Conservation (phyloP, 208 protist genomes). For the Leishmania arabica region DNA sequence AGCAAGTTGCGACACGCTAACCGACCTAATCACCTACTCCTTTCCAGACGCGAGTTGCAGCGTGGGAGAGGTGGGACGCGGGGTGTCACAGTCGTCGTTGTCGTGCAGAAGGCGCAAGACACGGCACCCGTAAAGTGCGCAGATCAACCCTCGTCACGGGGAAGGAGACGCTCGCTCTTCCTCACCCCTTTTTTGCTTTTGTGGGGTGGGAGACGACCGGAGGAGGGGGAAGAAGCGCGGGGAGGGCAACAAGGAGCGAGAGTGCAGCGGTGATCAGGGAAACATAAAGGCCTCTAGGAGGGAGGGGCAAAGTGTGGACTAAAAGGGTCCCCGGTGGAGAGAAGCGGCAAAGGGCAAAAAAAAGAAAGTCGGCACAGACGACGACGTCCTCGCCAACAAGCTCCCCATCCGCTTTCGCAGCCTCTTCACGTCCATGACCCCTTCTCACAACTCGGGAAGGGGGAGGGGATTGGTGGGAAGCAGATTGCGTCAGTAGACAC, state of each 20-base stretch:
- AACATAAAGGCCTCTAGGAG: background rate
- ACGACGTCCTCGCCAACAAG: background rate
- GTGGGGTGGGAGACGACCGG: background rate
- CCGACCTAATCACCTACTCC: background rate
- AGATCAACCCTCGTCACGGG: background rate
- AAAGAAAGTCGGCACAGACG: background rate
- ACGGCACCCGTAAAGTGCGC: background rate
- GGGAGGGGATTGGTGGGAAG: background rate
- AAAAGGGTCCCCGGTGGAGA: background rate
- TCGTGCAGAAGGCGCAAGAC: background rate
- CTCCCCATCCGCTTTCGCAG: background rate
- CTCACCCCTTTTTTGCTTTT: background rate
- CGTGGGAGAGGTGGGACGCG: too few relatives aligned
- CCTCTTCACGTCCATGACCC: background rate
- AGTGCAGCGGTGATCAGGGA: background rate
- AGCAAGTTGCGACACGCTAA: background rate
- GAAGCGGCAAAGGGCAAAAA: background rate
- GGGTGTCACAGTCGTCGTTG: too few relatives aligned
- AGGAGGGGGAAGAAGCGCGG: background rate
- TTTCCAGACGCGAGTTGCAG: background rate
- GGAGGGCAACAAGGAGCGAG: background rate
- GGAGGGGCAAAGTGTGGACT: background rate
- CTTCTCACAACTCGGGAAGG: background rate
- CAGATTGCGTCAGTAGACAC: background rate
- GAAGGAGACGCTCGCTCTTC: background rate